Conservation (phyloP, 805 yeast species). For the Komagataella pastoris region DNA sequence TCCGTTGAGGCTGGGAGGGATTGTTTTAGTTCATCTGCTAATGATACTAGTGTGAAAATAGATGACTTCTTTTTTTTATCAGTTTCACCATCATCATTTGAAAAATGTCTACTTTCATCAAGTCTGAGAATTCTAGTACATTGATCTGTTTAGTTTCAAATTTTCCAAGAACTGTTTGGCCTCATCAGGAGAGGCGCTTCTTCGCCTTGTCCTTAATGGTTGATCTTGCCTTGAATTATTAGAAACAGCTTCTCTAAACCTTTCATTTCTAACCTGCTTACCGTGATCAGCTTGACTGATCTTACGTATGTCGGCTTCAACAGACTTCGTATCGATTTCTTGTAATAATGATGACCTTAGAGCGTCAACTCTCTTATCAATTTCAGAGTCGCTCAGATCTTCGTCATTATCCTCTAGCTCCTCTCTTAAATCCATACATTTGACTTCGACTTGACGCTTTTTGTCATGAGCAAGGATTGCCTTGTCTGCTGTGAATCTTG, state of each 20-base stretch:
- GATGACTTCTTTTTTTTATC: background rate
- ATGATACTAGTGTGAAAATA: background rate
- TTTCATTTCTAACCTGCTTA: background rate
- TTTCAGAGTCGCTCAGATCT: constrained; percentile 21
- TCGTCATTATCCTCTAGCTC: constrained; percentile 30
- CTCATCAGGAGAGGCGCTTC: background rate
- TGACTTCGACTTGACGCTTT: constrained; percentile 26
- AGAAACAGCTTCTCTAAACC: background rate
- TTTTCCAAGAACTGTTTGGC: background rate
- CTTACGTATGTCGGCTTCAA: background rate
- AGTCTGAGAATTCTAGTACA: background rate
- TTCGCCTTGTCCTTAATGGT: background rate
- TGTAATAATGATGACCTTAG: constrained; percentile 8
- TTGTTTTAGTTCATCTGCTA: background rate
- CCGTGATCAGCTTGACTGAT: background rate
- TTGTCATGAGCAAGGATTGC: constrained; percentile 21
- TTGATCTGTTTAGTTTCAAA: background rate
- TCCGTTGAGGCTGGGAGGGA: background rate
- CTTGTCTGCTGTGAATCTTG: constrained; percentile 7
- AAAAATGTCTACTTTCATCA: too few species aligned
- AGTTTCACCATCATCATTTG: background rate
- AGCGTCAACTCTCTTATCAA: constrained; percentile 17
- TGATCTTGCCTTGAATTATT: background rate
- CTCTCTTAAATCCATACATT: constrained; percentile 38
- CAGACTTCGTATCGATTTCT: background rate